A percentile compares a stretch with the other conserved stretches of the same genome.
Conservation (phyloP, 169 alveolate genomes). For the Plasmodium falciparum region DNA sequence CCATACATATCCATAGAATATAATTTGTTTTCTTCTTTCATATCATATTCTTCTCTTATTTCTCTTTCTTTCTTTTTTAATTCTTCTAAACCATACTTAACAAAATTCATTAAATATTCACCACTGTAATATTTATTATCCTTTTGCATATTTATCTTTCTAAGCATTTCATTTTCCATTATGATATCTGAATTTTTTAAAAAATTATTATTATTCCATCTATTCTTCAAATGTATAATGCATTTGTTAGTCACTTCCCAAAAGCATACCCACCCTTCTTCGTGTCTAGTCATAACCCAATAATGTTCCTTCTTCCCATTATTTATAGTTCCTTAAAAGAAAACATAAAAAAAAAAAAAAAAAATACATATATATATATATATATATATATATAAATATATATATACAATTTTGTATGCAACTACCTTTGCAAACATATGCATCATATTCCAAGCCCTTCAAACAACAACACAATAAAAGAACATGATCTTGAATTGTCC, state of each 20-base stretch:
- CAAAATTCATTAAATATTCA: conserved; percentile 49
- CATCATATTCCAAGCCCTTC: conserved; percentile 82
- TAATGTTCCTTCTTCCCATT: conserved; percentile 81
- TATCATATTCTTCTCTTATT: conserved; percentile 60
- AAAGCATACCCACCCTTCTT: conserved; percentile 81
- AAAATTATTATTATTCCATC: conserved; percentile 71
- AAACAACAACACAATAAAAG: conserved; percentile 80
- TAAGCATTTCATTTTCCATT: conserved; percentile 49
- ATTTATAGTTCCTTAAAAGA: conserved; percentile 75
- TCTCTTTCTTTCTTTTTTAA: conserved; percentile 42
- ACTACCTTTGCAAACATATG: conserved; percentile 83
- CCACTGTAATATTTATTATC: conserved; percentile 68
- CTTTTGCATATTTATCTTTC: conserved; percentile 12
- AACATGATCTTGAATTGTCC: conserved; percentile 82
- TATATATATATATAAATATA: background rate
- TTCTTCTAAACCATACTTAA: conserved; percentile 65
- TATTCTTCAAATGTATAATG: conserved; percentile 46
- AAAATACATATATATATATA: background rate
- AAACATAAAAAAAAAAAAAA: background rate
- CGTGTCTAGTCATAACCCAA: conserved; percentile 86
- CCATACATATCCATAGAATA: conserved; percentile 71
- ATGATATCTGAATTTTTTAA: conserved; percentile 29
- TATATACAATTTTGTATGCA: background rate
- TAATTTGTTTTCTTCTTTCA: conserved; percentile 66
- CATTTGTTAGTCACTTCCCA: conserved; percentile 85